These are phyloP conservation scores for Tillandsia fasciculata DNA, from an alignment of 176 grass and related monocot genomes.

Conservation along the genomic window DNA sequence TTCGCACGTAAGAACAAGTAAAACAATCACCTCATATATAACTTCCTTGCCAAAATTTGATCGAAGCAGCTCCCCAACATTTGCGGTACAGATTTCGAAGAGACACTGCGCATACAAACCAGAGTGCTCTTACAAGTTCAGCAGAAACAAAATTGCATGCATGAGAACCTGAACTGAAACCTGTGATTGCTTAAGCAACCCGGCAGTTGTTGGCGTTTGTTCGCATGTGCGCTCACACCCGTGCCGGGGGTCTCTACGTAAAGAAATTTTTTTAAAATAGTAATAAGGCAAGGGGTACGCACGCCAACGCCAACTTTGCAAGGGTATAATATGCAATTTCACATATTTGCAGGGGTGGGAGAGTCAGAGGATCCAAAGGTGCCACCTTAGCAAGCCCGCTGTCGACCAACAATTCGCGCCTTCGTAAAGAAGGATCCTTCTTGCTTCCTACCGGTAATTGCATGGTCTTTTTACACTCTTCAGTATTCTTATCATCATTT, in stretches of 20 bases:
- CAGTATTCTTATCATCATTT: slow-evolving; percentile 21
- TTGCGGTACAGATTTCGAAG: slow-evolving; percentile 47
- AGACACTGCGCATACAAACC: slow-evolving; percentile 38
- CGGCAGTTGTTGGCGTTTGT: too few relatives aligned
- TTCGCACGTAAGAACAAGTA: not conserved
- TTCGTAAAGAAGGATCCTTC: slow-evolving; percentile 64
- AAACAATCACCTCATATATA: slow-evolving; percentile 52
- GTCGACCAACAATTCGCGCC: slow-evolving; percentile 65
- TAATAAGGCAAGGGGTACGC: not conserved
- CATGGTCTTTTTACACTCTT: slow-evolving; percentile 1
- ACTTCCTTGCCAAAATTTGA: slow-evolving; percentile 88
- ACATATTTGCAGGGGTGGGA: not conserved
- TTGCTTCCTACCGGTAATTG: slow-evolving; percentile 46
- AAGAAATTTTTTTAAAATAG: too few relatives aligned
- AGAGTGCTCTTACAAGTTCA: not conserved
- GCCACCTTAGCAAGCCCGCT: slow-evolving; percentile 79
- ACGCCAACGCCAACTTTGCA: not conserved
- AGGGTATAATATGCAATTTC: not conserved
- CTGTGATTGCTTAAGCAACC: too few relatives aligned
- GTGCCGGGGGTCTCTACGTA: too few relatives aligned
- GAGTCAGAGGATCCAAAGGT: not conserved
- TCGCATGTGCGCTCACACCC: too few relatives aligned
- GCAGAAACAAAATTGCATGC: not conserved
- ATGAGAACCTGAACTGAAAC: not conserved
- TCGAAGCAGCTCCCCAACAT: slow-evolving; percentile 58